Base-by-base conservation (phyloP, 352 stramenopile genomes). In the Phytophthora capsici region DNA sequence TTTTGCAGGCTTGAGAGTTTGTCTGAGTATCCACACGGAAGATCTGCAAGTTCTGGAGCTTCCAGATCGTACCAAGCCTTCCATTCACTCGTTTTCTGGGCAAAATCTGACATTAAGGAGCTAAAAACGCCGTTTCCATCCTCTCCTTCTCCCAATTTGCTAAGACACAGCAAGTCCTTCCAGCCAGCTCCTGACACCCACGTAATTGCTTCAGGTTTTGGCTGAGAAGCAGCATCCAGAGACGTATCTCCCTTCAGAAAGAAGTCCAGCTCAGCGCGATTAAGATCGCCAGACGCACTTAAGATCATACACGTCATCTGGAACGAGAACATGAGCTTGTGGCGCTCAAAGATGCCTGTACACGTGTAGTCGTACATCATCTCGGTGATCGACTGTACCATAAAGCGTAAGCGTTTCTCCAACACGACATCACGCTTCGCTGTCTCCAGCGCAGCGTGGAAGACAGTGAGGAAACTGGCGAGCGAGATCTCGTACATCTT, bases 271-370 rank as follows among this genome's bases (percentile, higher is more conserved):
- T 98, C 88, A 1, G 71, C 61, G 1, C 89, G 86, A 36, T 97
- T 88, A 16, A 98, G 75, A 6, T 91, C 79, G 14, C 82, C 81
- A 0, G 94, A 82, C 12, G 89, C 90, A 37, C 85, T 80, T 70
- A 98, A 82, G 66, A 98, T 97, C 95, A 98, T 98, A 67, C 90
- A 98, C 13, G 95, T 97, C 88, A 98, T 97, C 71, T 98, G 93
- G 71, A 98, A 98, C 30, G 89, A 95, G 67, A 98, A 98, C 91
- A 98, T 98, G 59, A 98, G 85, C 74, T 98, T 98, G 77, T 98
- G 95, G n/a, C 92, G 86, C 82, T 98, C 95, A 46, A 98, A 98
- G 62, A 98, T 98, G 22, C 95, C 95, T 6, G 91, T 98, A 62
- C 95, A 98, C 9, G 93, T 98, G 80, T 98, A 98, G 71, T 98